These are phyloP conservation scores for Phlyctochytrium planicorne DNA, from an alignment of 192 early-diverging fungal genomes.

Conservation along the genomic window DNA sequence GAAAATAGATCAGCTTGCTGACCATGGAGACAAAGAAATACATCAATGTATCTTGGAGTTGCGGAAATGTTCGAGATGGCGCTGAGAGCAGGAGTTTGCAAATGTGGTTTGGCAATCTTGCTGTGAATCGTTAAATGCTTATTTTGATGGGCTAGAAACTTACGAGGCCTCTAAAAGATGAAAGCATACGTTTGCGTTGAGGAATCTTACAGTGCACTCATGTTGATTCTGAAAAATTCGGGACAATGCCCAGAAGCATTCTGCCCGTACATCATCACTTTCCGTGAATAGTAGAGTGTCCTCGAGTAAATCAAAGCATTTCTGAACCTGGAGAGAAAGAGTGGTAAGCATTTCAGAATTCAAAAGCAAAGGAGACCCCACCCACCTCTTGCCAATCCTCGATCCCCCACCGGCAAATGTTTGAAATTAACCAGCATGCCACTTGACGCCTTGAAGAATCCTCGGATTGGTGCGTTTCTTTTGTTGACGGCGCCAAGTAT, in stretches of 20 bases:
- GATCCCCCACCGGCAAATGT: conserved; percentile 30
- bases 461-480: conserved; percentile 3
- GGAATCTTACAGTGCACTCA: conserved; percentile 2
- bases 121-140: background rate
- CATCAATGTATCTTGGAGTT: conserved; percentile 18
- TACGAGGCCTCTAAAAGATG: conserved; percentile 11
- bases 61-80: conserved; percentile 31
- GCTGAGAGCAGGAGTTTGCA: conserved; percentile 25
- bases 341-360: background rate
- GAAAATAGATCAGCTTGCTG: too few relatives aligned
- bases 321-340: too few relatives aligned
- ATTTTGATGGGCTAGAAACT: background rate
- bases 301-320: conserved; percentile 12
- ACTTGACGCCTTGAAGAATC: conserved; percentile 16
- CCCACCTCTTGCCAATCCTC: conserved; percentile 29
- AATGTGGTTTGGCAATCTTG: background rate
- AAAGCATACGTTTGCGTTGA: background rate
- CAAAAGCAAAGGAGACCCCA: too few relatives aligned
- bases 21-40: conserved; percentile 13
- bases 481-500: background rate
- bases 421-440: conserved; percentile 32
- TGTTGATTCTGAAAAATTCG: conserved; percentile 26
- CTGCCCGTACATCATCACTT: conserved; percentile 29
- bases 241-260: conserved; percentile 30
- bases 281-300: conserved; percentile 7